These are phyloP conservation scores for Scedosporium minutisporum DNA, from an alignment of 2,329 filamentous ascomycete genomes.

Conservation along the genomic window DNA sequence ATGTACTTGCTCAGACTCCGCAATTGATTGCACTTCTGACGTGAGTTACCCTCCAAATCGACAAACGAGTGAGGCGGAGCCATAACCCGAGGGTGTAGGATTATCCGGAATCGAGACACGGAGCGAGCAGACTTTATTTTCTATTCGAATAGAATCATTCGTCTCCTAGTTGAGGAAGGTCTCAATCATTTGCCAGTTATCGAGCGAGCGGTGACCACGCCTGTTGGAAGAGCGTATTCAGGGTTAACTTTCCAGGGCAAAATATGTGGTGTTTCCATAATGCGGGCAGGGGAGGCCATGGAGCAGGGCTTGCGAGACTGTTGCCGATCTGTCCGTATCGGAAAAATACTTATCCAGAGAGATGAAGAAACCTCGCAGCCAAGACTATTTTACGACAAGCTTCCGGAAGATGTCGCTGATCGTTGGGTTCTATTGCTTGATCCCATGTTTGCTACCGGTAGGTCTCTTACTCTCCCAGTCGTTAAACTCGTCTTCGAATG, in stretches of 20 bases:
- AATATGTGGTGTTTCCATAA: constrained; percentile 97
- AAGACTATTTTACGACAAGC: constrained; percentile 94
- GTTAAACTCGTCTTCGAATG: background rate
- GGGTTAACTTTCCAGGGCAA: constrained; percentile 95
- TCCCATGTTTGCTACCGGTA: constrained; percentile 98
- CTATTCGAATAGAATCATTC: constrained; percentile 97
- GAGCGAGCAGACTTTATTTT: constrained; percentile 96
- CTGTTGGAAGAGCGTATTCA: constrained; percentile 77
- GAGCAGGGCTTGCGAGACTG: constrained; percentile 94
- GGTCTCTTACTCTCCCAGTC: constrained; percentile 12
- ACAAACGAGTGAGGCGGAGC: background rate
- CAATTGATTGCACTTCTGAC: constrained; percentile 95
- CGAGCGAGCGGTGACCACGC: constrained; percentile 80
- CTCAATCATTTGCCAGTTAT: constrained; percentile 92
- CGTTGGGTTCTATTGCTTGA: constrained; percentile 91
- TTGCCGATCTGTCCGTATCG: constrained; percentile 94
- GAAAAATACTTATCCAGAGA: constrained; percentile 95
- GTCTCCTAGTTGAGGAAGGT: constrained; percentile 90
- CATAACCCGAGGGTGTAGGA: constrained; percentile 45
- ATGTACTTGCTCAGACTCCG: constrained; percentile 83
- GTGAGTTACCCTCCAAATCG: constrained; percentile 48
- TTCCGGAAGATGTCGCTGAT: constrained; percentile 84
- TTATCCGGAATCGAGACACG: constrained; percentile 88
- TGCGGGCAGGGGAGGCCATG: constrained; percentile 97
- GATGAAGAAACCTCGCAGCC: constrained; percentile 91